These are phyloP conservation scores for Rhizopus delemar DNA, from an alignment of 371 early-diverging fungal species.

Conservation along the genomic window DNA sequence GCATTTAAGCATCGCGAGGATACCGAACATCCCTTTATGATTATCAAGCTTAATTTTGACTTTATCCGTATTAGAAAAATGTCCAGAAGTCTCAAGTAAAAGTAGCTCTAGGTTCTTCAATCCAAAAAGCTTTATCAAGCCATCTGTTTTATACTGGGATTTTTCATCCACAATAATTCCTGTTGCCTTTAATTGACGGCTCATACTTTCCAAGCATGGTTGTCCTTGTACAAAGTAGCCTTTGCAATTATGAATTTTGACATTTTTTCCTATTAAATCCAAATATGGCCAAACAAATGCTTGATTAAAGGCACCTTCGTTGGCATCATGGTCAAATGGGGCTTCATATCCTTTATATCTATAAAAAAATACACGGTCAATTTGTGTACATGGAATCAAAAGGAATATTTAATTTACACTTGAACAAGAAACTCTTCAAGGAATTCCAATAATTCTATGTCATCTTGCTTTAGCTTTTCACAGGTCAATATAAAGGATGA, in stretches of 20 bases:
- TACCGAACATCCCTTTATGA: slow-evolving; percentile 15
- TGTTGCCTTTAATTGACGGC: slow-evolving; percentile 5
- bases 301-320: slow-evolving; percentile 11
- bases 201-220: slow-evolving; percentile 5
- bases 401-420: slow-evolving; percentile 3
- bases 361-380: not conserved
- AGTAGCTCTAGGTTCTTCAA: slow-evolving; percentile 14
- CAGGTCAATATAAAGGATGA: slow-evolving; percentile 2
- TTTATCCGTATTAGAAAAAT: slow-evolving; percentile 1
- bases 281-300: slow-evolving; percentile 9
- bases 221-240: slow-evolving; percentile 5
- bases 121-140: slow-evolving; percentile 5
- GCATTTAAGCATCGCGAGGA: slow-evolving; percentile 12
- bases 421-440: slow-evolving; percentile 3
- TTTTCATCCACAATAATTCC: slow-evolving; percentile 2
- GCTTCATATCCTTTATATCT: slow-evolving; percentile 1
- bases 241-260: slow-evolving; percentile 3
- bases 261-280: slow-evolving; percentile 4
- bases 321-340: not conserved
- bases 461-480: slow-evolving; percentile 5
- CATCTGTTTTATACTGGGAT: slow-evolving; percentile 10
- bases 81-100: slow-evolving; percentile 7
- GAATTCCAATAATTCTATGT: not conserved
- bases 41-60: slow-evolving; percentile 6
- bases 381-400: slow-evolving; percentile 6